Evolutionary conservation across 176 grass and related monocot genomes (phyloP), one percentile per base, ranked within the genome.

Genomic region (Olyra latifolia): DNA sequence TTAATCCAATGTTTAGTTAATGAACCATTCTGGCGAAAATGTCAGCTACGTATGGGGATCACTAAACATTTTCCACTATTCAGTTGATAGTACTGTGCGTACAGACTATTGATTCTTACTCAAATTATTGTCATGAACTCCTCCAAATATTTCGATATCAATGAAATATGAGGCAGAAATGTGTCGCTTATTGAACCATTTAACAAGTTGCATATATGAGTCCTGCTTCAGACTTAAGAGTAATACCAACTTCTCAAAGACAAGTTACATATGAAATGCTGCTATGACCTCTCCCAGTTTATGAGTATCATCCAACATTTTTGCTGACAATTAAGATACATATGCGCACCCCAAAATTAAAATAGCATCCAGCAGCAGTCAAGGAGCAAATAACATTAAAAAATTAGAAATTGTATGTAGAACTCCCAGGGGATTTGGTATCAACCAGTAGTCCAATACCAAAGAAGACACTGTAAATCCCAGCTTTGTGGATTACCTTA

Each of bases 341-440:
- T 2, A 35, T 4, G 32, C 5, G 32, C 32, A 28, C 47, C 22
- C 47, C 43, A 46, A 16, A 47, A 70, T 70, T 61, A 16, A 47
- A 70, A 47, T 61, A 61, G 52, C 38, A 76, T 67, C 32, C 25
- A 77, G 25, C 24, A 77, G 16, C 74, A 67, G 47, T 11, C 77
- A 42, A 2, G n/a, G n/a, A n/a, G n/a, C n/a, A n/a, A n/a, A n/a
- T n/a, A n/a, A n/a, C n/a, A n/a, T n/a, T n/a, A n/a, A n/a, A n/a
- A n/a, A n/a, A n/a, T n/a, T n/a, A n/a, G n/a, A n/a, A n/a, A 20
- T 58, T 75, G 23, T 23, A 38, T 35, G 32, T 35, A 35, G 32
- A 22, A 35, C 50, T 74, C 13, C 56, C 50, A 48, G 28, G 60
- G 16, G 24, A 48, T 35, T 35, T 19, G 11, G 47, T 14, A 48